Percentiles rank a stretch among this genome's conserved stretches.
Conservation (phyloP, 2,329 filamentous ascomycete genomes). For the Aspergillus thermomutatus region DNA sequence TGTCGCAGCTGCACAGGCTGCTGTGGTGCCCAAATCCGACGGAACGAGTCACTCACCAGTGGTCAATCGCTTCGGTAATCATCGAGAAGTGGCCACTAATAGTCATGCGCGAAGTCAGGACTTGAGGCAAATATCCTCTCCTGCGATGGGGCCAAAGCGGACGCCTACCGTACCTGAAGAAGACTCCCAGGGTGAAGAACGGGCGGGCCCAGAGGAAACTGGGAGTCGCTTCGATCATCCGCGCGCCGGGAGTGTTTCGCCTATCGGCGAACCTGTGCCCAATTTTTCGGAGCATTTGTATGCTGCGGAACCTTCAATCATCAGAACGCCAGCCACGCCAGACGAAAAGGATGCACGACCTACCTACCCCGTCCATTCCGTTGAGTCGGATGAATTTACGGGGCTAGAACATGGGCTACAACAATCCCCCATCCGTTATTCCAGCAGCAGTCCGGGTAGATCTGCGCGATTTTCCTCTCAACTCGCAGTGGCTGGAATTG, state of each 20-base stretch:
- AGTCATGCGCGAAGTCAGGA: neutral
- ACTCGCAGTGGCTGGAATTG: slow-evolving; percentile 44
- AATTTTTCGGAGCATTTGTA: neutral
- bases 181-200: slow-evolving; percentile 38
- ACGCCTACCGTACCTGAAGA: slow-evolving; percentile 43
- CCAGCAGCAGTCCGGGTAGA: slow-evolving; percentile 51
- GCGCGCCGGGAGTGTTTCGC: slow-evolving; percentile 1
- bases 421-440: slow-evolving; percentile 28
- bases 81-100: slow-evolving; percentile 3
- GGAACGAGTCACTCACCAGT: slow-evolving; percentile 1
- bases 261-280: neutral
- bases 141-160: slow-evolving; percentile 24
- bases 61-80: neutral
- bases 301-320: neutral
- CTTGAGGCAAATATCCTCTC: neutral
- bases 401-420: slow-evolving; percentile 12
- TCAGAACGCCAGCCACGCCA: slow-evolving; percentile 10
- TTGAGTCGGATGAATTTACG: slow-evolving; percentile 15
- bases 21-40: slow-evolving; percentile 16
- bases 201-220: slow-evolving; percentile 20
- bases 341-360: slow-evolving; percentile 8
- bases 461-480: slow-evolving; percentile 56
- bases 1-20: slow-evolving; percentile 29
- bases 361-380: slow-evolving; percentile 18
- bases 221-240: neutral